phyloP scores from a whole-genome alignment of 208 protist species.

The Balamuthia mandrillaris region DNA sequence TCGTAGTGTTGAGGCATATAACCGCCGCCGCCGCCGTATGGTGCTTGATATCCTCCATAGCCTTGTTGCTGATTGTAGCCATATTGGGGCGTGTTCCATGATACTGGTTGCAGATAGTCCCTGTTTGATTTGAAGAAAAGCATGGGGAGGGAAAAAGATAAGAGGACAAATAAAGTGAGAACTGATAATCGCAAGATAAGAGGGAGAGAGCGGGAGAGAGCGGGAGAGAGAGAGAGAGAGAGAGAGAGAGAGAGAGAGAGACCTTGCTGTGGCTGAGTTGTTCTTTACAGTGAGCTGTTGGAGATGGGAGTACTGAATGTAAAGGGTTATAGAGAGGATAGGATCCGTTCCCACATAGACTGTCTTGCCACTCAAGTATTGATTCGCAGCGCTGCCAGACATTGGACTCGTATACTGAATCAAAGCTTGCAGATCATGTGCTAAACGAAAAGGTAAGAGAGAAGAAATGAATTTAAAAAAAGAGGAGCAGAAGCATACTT shows the following conservation, averaged over 20 bases:
- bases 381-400: background rate
- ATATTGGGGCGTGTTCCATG: too few species aligned
- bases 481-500: background rate
- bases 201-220: too few species aligned
- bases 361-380: background rate
- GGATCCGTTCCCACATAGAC: conserved; percentile 20
- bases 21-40: too few species aligned
- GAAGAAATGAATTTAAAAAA: background rate
- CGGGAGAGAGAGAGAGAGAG: background rate
- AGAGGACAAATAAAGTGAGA: too few species aligned
- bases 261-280: conserved; percentile 14
- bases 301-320: conserved; percentile 32
- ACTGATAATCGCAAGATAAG: too few species aligned
- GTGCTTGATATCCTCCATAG: too few species aligned
- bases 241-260: background rate
- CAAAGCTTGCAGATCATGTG: background rate
- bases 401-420: background rate
- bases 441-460: background rate
- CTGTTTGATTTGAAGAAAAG: too few species aligned
- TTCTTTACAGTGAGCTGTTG: background rate
- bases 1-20: too few species aligned
- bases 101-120: too few species aligned
- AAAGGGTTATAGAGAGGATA: conserved; percentile 17
- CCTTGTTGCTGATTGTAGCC: too few species aligned
- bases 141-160: too few species aligned